Evolutionary conservation across 306 rosid genomes (phyloP), one percentile per base, ranked within the genome.

Genomic region (Myrica gale): DNA sequence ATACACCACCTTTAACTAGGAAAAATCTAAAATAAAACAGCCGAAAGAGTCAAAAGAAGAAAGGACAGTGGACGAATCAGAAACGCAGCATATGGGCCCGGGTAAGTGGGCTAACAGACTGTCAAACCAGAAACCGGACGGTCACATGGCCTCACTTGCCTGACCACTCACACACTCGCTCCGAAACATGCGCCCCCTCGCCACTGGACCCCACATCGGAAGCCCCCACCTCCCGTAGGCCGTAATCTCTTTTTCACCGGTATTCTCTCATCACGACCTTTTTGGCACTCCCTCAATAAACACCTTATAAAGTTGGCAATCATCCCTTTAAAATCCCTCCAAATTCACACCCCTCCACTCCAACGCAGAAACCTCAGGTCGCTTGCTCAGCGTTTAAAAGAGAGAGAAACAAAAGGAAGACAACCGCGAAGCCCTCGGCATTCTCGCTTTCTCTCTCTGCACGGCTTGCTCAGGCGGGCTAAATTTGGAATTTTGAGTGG

Each of bases 171-270:
- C 39, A 19, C 21, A 4, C 54, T 17, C 50, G 5, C 19, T 39
- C 51, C 75, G 62, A 73, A 69, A 78, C 72, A 74, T 72, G 74
- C 69, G 78, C 53, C 19, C 9, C 23, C 10, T 1, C 47, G 8
- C 70, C 8, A 42, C 48, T 80, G 83, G 87, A 68, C 82, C 88
- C 91, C 85, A 78, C 85, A 57, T 21, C 4, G 4, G 1, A 2
- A 8, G 12, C 5, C 48, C 48, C 48, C 9, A 5, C 48, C 48
- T 9, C 48, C 48, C 48, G 37, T n/a, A n/a, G n/a, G n/a, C n/a
- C n/a, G n/a, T 32, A 32, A 2, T 45, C 48, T 45, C 9, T 45
- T 45, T 56, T n/a, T 72, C 21, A 23, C 87, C 87, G 76, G 86
- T 85, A 41, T 53, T 60, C 77, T 65, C 75, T 75, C 84, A 23